Evolutionary conservation across 163 green algal genomes (phyloP), one percentile per base, ranked within the genome.

Genomic region (Chloromonas sp.): DNA sequence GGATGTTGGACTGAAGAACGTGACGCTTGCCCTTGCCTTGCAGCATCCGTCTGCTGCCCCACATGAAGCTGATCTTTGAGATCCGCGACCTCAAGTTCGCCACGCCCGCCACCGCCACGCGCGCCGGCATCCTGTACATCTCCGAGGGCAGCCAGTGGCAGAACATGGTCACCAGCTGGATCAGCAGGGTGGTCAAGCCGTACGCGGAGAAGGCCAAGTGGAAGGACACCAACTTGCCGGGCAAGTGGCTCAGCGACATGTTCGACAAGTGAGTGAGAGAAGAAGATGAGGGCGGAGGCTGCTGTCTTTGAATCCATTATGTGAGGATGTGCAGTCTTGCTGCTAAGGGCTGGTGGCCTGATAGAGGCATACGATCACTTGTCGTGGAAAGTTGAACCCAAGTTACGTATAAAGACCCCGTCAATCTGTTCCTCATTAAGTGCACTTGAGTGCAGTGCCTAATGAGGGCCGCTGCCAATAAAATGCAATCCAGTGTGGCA

Each of bases 11-110:
- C 36, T 36, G 36, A 36, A 36, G 36, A 36, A 36, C 36, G 36
- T 36, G 36, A 36, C 36, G 36, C 36, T 36, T 36, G 36, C 36
- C 36, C 79, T 13, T 79, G 66, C 66, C 70, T 1, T 84, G 81
- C 81, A 84, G 81, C 87, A 96, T 97, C 88, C 90, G 93, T 15
- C 84, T 96, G 83, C 89, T 95, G 85, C 91, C 93, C 15, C 92
- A 96, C 90, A 97, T 96, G 93, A 96, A 96, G 88, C 92, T 97
- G 59, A 95, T 97, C 66, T 97, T 97, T 89, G 94, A 97, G 88
- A 96, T 96, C 85, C 89, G 94, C 11, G 93, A 97, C 87, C 90
- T 97, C 60, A 96, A 97, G 89, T 97, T 94, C 89, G 94, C 94
- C 71, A 96, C 93, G 0, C 94, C 94, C 77, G 94, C 94, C 15